Conservation (phyloP, 768 basidiomycete genomes). For the Austroboletus eburneus region DNA sequence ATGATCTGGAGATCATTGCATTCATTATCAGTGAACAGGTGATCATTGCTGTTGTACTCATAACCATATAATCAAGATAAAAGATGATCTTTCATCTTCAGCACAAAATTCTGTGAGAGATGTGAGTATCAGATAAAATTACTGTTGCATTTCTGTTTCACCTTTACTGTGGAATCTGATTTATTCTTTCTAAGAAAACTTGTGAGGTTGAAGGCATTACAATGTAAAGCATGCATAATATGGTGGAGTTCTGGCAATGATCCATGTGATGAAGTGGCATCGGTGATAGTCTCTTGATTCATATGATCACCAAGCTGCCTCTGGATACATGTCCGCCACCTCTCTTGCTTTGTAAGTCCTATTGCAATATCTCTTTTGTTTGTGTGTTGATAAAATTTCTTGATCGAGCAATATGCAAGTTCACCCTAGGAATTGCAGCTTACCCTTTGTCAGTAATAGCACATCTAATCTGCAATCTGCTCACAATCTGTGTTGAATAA, state of each 20-base stretch:
- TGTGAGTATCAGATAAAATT: conserved; percentile 7
- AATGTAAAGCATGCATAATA: not conserved
- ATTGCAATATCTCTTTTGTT: not conserved
- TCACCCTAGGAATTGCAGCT: not conserved
- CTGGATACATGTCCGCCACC: conserved; percentile 7
- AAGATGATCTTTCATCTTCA: not conserved
- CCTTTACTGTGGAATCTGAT: not conserved
- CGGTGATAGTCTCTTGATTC: not conserved
- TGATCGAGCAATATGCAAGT: not conserved
- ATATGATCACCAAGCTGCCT: not conserved
- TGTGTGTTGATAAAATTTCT: not conserved
- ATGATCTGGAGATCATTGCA: not conserved
- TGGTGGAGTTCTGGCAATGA: not conserved
- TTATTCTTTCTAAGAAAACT: not conserved
- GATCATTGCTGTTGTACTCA: not conserved
- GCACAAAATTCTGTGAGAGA: not conserved
- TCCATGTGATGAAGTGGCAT: not conserved
- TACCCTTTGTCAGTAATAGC: not conserved
- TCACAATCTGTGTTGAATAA: not conserved
- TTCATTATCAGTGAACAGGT: not conserved
- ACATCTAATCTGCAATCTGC: not conserved
- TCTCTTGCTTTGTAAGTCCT: not conserved
- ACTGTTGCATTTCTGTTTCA: not conserved
- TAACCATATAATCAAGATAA: not conserved
- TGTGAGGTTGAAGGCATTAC: not conserved